Conservation (phyloP, 257 asterid species). For the Ballota nigra region DNA sequence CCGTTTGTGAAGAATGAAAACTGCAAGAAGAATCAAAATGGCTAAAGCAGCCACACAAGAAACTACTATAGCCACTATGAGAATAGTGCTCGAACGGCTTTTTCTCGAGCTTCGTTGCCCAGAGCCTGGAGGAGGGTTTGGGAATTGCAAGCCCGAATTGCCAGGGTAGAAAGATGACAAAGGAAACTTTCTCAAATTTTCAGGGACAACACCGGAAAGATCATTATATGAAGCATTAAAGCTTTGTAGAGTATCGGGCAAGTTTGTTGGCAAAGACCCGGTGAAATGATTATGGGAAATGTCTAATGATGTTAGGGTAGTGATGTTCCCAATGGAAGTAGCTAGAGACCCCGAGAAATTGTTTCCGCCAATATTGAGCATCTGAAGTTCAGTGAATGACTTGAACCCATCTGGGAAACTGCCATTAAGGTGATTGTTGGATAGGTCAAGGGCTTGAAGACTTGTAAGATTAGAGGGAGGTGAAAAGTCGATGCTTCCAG, state of each 20-base stretch:
- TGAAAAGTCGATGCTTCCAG: constrained; percentile 59
- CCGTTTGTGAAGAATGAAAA: constrained; percentile 45
- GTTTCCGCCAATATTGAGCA: constrained; percentile 64
- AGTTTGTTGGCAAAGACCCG: constrained; percentile 67
- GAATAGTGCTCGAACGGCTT: constrained; percentile 39
- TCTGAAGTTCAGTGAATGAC: constrained; percentile 52
- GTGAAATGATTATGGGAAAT: constrained; percentile 66
- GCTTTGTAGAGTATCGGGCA: constrained; percentile 58
- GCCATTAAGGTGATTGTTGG: constrained; percentile 58
- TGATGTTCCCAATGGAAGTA: constrained; percentile 48
- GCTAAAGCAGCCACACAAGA: constrained; percentile 54
- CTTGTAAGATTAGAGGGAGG: constrained; percentile 45
- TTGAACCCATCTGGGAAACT: constrained; percentile 64
- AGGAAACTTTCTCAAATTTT: constrained; percentile 78
- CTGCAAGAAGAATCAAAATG: constrained; percentile 52
- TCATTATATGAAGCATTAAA: constrained; percentile 81
- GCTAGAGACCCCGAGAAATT: constrained; percentile 77
- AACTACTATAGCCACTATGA: constrained; percentile 58
- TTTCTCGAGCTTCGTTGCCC: constrained; percentile 31
- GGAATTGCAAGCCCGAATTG: constrained; percentile 70
- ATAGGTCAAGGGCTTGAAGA: constrained; percentile 65
- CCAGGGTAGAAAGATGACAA: constrained; percentile 88
- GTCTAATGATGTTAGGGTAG: constrained; percentile 50
- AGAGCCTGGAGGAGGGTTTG: constrained; percentile 70
- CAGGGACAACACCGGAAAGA: constrained; percentile 87